Percentiles rank a stretch among this genome's conserved stretches.
Conservation (phyloP, 2,329 filamentous ascomycete species). For the Furcasterigmium sp. region DNA sequence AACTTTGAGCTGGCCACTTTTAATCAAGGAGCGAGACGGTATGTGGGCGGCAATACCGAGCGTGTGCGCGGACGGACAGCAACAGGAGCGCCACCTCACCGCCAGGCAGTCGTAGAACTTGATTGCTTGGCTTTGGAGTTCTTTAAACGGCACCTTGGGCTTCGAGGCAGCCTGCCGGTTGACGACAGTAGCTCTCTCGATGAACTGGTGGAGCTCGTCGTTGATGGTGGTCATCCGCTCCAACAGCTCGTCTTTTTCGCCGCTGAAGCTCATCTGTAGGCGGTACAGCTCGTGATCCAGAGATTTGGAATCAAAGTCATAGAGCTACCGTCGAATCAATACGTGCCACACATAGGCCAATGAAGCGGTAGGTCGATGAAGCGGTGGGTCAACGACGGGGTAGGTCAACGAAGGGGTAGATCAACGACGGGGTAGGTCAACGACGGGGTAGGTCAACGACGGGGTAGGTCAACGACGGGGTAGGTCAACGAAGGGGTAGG, state of each 20-base stretch:
- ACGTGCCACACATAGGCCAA: no score
- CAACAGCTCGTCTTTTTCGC: slow-evolving; percentile 2
- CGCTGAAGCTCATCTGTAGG: slow-evolving; percentile 4
- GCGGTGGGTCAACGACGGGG: no score
- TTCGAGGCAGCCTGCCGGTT: background rate
- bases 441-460: no score
- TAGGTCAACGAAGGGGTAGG: no score
- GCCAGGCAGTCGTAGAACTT: slow-evolving; percentile 2
- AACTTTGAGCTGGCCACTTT: background rate
- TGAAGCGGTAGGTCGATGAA: no score
- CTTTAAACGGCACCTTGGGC: background rate
- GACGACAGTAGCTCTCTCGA: background rate
- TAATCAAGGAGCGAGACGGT: background rate
- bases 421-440: no score
- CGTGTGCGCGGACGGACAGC: background rate
- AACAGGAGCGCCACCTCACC: background rate
- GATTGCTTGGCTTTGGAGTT: background rate
- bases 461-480: no score
- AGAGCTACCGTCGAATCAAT: background rate
- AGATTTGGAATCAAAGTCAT: background rate
- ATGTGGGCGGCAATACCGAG: background rate
- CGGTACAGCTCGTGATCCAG: slow-evolving; percentile 4
- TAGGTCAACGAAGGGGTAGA: no score
- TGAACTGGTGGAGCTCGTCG: slow-evolving; percentile 2
- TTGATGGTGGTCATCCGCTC: slow-evolving; percentile 1